phyloP scores from a whole-genome alignment of 805 yeast species.

The Yarrowia sp. region DNA sequence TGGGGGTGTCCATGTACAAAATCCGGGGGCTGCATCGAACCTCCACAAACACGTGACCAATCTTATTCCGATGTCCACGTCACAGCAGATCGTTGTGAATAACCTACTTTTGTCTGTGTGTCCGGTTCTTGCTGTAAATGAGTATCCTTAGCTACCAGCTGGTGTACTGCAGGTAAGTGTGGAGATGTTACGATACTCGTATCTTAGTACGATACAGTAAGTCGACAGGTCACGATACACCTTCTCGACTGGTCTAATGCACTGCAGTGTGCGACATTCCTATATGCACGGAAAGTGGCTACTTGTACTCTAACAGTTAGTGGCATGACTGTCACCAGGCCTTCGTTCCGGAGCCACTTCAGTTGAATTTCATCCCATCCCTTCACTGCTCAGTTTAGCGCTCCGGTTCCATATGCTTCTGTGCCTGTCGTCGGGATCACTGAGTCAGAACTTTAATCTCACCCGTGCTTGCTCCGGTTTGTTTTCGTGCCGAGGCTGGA shows the following conservation, averaged over 20 bases:
- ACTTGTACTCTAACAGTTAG: background rate
- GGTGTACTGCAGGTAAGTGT: no score
- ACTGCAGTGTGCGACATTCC: background rate
- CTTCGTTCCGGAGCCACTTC: background rate
- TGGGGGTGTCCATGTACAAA: background rate
- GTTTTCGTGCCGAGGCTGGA: conserved; percentile 22
- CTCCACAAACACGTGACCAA: background rate
- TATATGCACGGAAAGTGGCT: background rate
- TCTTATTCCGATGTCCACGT: background rate
- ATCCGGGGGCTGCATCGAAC: background rate
- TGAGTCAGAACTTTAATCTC: conserved; percentile 13
- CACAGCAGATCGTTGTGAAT: background rate
- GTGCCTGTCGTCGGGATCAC: conserved; percentile 11
- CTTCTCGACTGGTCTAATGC: background rate
- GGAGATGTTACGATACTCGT: no score
- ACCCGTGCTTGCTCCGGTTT: conserved; percentile 21
- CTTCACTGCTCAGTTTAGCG: background rate
- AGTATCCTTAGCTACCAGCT: no score
- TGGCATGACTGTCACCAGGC: no score
- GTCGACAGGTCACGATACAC: no score
- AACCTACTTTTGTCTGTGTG: no score
- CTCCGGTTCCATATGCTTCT: background rate
- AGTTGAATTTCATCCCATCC: background rate
- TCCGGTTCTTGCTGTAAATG: no score
- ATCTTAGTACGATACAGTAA: no score